Evolutionary conservation across 352 stramenopile genomes (phyloP).

Genomic region (Pythium coloratum): DNA sequence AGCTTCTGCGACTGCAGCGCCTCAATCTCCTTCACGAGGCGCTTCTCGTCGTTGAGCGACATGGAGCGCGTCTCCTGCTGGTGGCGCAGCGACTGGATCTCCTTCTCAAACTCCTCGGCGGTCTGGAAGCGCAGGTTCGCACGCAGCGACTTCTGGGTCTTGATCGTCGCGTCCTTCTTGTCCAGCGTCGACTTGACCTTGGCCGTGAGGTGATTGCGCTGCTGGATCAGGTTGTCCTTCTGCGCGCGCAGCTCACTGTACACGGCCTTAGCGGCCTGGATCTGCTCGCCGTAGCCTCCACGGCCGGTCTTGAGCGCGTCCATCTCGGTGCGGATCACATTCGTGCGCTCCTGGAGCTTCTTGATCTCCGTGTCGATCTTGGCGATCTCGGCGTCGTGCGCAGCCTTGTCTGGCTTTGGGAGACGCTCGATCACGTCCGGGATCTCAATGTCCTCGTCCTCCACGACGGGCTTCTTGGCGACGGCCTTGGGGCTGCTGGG

Average conservation of each 20-base stretch:
- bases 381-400: constrained; percentile 85
- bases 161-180: constrained; percentile 73
- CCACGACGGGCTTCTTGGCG: constrained; percentile 22
- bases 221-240: constrained; percentile 87
- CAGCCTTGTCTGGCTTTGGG: constrained; percentile 88
- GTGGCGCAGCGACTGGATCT: constrained; percentile 87
- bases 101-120: constrained; percentile 89
- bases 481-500: constrained; percentile 34
- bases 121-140: constrained; percentile 86
- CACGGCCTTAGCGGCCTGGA: constrained; percentile 86
- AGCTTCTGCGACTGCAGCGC: constrained; percentile 88
- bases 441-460: constrained; percentile 53
- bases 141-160: constrained; percentile 63
- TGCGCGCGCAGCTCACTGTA: constrained; percentile 79
- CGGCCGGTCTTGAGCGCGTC: constrained; percentile 82
- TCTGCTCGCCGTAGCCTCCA: constrained; percentile 81
- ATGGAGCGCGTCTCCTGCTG: constrained; percentile 96
- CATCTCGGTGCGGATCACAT: constrained; percentile 70
- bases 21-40: constrained; percentile 97
- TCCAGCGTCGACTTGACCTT: constrained; percentile 84
- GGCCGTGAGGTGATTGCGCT: constrained; percentile 79
- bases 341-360: constrained; percentile 86
- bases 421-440: constrained; percentile 80
- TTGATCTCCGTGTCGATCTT: constrained; percentile 91
- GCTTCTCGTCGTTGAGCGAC: constrained; percentile 96